phyloP scores from a whole-genome alignment of 495 filamentous ascomycete species.

The Melanomma pulvis-pyrius region DNA sequence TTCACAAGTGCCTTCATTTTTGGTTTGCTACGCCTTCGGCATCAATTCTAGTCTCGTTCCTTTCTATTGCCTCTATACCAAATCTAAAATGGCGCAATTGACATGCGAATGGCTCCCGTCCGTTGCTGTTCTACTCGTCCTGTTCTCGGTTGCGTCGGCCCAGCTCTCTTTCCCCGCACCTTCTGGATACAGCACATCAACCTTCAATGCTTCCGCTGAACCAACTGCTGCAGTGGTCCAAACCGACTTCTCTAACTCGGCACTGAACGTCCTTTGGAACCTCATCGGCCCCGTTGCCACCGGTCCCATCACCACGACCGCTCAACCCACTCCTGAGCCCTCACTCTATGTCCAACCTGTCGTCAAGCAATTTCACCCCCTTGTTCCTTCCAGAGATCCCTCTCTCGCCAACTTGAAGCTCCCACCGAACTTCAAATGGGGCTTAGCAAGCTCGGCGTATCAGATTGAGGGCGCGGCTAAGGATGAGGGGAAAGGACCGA shows the following conservation, averaged over 20 bases:
- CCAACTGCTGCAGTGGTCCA: slow-evolving; percentile 39
- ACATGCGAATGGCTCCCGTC: neutral
- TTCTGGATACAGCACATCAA: slow-evolving; percentile 38
- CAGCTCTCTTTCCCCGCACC: slow-evolving; percentile 21
- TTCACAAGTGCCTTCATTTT: slow-evolving; percentile 2
- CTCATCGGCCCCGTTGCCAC: slow-evolving; percentile 48
- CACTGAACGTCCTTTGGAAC: slow-evolving; percentile 50
- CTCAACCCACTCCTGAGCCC: slow-evolving; percentile 52
- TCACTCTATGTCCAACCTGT: slow-evolving; percentile 44
- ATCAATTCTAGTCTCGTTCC: neutral
- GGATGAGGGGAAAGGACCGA: slow-evolving; percentile 69
- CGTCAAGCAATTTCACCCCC: slow-evolving; percentile 42
- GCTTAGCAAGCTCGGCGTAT: slow-evolving; percentile 72
- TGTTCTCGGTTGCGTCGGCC: neutral
- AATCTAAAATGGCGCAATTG: slow-evolving; percentile 22
- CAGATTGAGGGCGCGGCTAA: slow-evolving; percentile 75
- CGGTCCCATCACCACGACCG: slow-evolving; percentile 50
- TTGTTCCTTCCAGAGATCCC: slow-evolving; percentile 40
- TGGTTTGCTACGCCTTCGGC: neutral
- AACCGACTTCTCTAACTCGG: slow-evolving; percentile 49
- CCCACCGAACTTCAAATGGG: slow-evolving; percentile 76
- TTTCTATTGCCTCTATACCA: neutral
- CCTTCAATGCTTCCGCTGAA: slow-evolving; percentile 49
- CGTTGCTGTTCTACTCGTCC: slow-evolving; percentile 5
- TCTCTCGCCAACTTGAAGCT: slow-evolving; percentile 48